Percentiles rank a stretch among this genome's conserved stretches.
These are phyloP conservation scores for Crotalaria pallida DNA, from an alignment of 306 rosid genomes.

Conservation along the genomic window DNA sequence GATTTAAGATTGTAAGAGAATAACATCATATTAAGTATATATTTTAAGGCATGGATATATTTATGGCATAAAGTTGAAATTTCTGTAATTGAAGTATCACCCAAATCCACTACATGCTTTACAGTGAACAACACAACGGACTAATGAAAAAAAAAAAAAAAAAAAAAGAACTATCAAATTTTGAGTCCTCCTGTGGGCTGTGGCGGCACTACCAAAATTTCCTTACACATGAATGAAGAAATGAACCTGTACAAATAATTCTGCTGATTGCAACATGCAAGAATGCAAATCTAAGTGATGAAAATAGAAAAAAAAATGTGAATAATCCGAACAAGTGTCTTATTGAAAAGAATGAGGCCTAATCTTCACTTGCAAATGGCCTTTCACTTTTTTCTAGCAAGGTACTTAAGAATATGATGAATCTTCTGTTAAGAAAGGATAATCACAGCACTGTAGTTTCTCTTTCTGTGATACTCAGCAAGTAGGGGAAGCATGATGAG, in stretches of 20 bases:
- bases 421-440: conserved; percentile 28
- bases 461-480: conserved; percentile 36
- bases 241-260: conserved; percentile 95
- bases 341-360: conserved; percentile 72
- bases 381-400: conserved; percentile 27
- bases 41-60: background rate
- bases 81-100: conserved; percentile 39
- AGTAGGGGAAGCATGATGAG: conserved; percentile 50
- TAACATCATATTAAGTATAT: background rate
- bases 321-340: conserved; percentile 51
- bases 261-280: conserved; percentile 62
- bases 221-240: conserved; percentile 95
- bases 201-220: conserved; percentile 80
- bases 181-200: conserved; percentile 38
- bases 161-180: conserved; percentile 30
- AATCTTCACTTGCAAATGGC: conserved; percentile 34
- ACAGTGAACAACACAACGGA: conserved; percentile 35
- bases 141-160: conserved; percentile 34
- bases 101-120: conserved; percentile 51
- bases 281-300: conserved; percentile 55
- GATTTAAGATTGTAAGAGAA: background rate
- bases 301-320: conserved; percentile 30
- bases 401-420: conserved; percentile 21
- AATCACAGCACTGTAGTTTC: conserved; percentile 48
- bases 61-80: conserved; percentile 21